A percentile compares a stretch with the other conserved stretches of the same genome.
Evolutionary conservation across 1,284 basidiomycete genomes (phyloP).

Genomic region (Cerrena zonata): DNA sequence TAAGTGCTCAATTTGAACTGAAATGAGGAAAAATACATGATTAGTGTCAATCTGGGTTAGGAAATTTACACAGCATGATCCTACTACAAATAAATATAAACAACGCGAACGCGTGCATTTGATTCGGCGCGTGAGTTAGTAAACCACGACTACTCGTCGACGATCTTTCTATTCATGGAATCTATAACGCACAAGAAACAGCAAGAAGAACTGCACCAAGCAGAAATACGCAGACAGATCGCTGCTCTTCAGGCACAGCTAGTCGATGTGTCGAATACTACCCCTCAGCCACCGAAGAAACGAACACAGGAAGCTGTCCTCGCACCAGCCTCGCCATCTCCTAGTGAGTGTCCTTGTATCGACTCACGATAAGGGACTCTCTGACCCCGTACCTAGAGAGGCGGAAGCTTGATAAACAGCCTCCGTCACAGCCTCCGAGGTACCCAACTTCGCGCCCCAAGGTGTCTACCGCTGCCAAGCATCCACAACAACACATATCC

Average conservation of each 20-base stretch:
- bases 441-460: background rate
- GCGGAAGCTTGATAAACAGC: constrained; percentile 12
- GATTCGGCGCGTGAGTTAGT: too few species aligned
- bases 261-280: constrained; percentile 17
- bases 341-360: constrained; percentile 42
- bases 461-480: background rate
- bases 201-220: constrained; percentile 28
- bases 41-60: too few species aligned
- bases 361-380: background rate
- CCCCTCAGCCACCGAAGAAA: background rate
- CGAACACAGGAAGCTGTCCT: constrained; percentile 28
- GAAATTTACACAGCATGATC: too few species aligned
- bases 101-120: too few species aligned
- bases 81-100: too few species aligned
- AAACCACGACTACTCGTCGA: too few species aligned
- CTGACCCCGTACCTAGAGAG: constrained; percentile 7
- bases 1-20: too few species aligned
- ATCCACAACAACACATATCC: background rate
- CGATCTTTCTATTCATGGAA: constrained; percentile 26
- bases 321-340: constrained; percentile 64
- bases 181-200: constrained; percentile 26
- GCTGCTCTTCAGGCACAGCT: constrained; percentile 39
- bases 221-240: constrained; percentile 39
- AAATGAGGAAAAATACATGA: too few species aligned
- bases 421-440: background rate